Evolutionary conservation across 1,284 basidiomycete species (phyloP).

Genomic region (Pseudozyma thailandica): DNA sequence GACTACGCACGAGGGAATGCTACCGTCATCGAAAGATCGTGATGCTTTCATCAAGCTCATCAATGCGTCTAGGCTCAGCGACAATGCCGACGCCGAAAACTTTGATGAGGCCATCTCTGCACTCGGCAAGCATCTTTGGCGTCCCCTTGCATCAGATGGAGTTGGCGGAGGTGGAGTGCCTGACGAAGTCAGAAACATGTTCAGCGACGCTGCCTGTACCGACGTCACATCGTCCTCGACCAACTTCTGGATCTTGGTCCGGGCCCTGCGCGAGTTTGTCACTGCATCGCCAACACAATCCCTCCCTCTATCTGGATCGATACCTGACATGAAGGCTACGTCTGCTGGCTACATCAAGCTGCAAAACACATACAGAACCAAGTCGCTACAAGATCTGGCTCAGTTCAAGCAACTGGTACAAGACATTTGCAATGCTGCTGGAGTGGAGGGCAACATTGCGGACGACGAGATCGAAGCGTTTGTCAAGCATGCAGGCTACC

Average conservation of each 20-base stretch:
- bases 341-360: conserved; percentile 83
- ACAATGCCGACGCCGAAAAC: conserved; percentile 90
- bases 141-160: conserved; percentile 51
- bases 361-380: conserved; percentile 79
- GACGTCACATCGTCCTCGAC: conserved; percentile 70
- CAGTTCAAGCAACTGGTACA: conserved; percentile 68
- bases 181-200: conserved; percentile 64
- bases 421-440: conserved; percentile 60
- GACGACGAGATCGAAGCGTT: conserved; percentile 78
- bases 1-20: conserved; percentile 44
- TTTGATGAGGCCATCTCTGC: conserved; percentile 74
- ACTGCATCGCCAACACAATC: conserved; percentile 67
- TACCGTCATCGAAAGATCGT: conserved; percentile 77
- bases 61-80: conserved; percentile 71
- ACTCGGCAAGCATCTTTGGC: conserved; percentile 62
- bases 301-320: conserved; percentile 75
- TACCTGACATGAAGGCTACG: conserved; percentile 96
- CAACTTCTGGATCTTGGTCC: conserved; percentile 87
- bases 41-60: conserved; percentile 80
- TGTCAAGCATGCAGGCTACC: conserved; percentile 86
- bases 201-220: conserved; percentile 74
- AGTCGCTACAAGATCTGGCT: conserved; percentile 77
- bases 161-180: conserved; percentile 52
- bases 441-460: conserved; percentile 66
- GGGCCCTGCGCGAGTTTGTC: conserved; percentile 75